phyloP scores from a whole-genome alignment of 2,329 filamentous ascomycete genomes.

The Xylariaceae sp. region DNA sequence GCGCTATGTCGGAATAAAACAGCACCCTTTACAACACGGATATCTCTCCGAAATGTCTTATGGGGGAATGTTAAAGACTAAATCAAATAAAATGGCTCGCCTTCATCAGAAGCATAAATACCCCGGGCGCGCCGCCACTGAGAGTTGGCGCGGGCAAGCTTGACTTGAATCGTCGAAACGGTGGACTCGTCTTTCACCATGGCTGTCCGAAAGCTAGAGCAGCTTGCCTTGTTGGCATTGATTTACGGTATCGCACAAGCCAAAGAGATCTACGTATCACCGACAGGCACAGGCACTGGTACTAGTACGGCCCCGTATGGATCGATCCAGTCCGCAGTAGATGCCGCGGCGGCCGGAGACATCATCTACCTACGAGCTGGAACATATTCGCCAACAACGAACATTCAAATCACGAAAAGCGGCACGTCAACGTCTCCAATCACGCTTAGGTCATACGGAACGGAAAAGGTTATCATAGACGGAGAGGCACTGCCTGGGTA shows the following conservation, averaged over 20 bases:
- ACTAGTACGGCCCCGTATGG: constrained; percentile 39
- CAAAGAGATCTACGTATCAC: constrained; percentile 44
- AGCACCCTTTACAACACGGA: no score
- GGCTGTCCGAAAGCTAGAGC: no score
- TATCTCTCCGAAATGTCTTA: no score
- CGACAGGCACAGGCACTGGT: constrained; percentile 39
- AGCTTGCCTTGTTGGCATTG: no score
- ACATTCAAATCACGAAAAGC: constrained; percentile 46
- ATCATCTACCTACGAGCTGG: constrained; percentile 43
- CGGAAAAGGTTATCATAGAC: constrained; percentile 45
- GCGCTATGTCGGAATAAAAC: no score
- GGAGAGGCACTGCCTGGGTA: constrained; percentile 39
- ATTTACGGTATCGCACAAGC: constrained; percentile 9
- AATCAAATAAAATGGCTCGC: no score
- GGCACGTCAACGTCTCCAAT: constrained; percentile 40
- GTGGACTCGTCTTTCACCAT: no score
- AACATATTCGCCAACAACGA: constrained; percentile 44
- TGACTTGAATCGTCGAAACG: no score
- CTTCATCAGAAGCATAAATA: no score
- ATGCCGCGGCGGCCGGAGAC: constrained; percentile 45
- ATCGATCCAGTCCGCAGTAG: constrained; percentile 46
- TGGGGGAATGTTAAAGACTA: no score
- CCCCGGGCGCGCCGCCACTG: no score
- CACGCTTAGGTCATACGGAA: constrained; percentile 41
- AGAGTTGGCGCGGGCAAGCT: no score